Evolutionary conservation across 2,329 filamentous ascomycete genomes (phyloP), one percentile per base, ranked within the genome.

Genomic region (Fusarium equiseti): DNA sequence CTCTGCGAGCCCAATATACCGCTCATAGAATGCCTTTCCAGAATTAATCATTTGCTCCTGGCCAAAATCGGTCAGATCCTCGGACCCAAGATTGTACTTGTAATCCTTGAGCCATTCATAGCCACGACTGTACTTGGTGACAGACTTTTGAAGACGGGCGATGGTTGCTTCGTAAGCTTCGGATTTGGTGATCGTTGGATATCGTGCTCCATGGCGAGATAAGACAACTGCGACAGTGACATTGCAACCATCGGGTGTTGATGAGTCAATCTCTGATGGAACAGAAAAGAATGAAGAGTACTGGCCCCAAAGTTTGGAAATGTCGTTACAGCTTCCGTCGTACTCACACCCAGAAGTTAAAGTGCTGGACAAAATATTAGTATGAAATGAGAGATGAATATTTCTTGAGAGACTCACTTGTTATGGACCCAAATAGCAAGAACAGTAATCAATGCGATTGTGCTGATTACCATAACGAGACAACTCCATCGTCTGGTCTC

Each of bases 271-370:
- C 5, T 88, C 83, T 2, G 91, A 94, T 9, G 90, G 86, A 0
- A 95, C 90, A 2, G 90, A 87, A 80, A 92, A 97, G 81, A 90
- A 97, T 3, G 94, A 93, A 20, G 93, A 92, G 79, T 97, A 97
- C 78, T 95, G 94, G 59, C 94, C 95, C 93, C 94, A 97, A 59
- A 84, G 86, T 71, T 89, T 88, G 46, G 91, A 85, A 32, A 86
- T 78, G 6, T 86, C 80, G 50, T 85, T 84, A 79, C 92, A 94
- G 54, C 64, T 75, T 16, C 72, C 78, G 18, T 73, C 68, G 8
- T 55, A 56, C 51, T 79, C 73, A 38, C 77, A 79, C 20, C 70
- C 70, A 42, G 65, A 54, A 5, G 69, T 60, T 10, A 67, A 42
- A 22, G 61, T 59, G 24, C 65, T 69, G 43, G 16, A n/a, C 18